phyloP scores from a whole-genome alignment of 163 green algal genomes.

The Chlamydomonas reinhardtii region DNA sequence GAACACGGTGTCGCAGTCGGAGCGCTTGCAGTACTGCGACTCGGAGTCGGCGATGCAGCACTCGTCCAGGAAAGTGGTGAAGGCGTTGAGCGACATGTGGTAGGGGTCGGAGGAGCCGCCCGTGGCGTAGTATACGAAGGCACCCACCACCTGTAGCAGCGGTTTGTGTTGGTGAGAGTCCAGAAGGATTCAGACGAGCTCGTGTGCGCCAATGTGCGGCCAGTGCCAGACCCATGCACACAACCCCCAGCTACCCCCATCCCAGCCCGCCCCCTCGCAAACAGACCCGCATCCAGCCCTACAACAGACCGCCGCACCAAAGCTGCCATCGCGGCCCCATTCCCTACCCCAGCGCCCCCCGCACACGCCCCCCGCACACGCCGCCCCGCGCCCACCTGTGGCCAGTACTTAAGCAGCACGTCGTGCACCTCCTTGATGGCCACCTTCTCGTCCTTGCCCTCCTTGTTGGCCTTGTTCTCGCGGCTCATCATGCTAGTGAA shows the following conservation, averaged over 20 bases:
- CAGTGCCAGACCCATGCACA: no score
- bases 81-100: constrained; percentile 84
- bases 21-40: constrained; percentile 73
- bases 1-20: constrained; percentile 87
- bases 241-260: no score
- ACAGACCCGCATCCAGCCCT: no score
- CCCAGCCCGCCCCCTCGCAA: no score
- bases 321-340: no score
- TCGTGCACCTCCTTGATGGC: constrained; percentile 74
- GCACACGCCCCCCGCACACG: no score
- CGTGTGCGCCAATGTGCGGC: no score
- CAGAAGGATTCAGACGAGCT: no score
- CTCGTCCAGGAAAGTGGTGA: constrained; percentile 72
- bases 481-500: constrained; percentile 78
- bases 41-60: constrained; percentile 77
- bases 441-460: constrained; percentile 66
- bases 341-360: no score
- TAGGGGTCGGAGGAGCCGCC: constrained; percentile 71
- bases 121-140: constrained; percentile 76
- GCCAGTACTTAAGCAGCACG: constrained; percentile 71
- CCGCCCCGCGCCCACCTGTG: constrained; percentile 35
- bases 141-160: constrained; percentile 61
- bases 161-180: no score
- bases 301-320: no score
- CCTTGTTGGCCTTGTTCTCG: constrained; percentile 78